A percentile compares a stretch with the other conserved stretches of the same genome.
Conservation (phyloP, 352 stramenopile genomes). For the Globisporangium perplexum region DNA sequence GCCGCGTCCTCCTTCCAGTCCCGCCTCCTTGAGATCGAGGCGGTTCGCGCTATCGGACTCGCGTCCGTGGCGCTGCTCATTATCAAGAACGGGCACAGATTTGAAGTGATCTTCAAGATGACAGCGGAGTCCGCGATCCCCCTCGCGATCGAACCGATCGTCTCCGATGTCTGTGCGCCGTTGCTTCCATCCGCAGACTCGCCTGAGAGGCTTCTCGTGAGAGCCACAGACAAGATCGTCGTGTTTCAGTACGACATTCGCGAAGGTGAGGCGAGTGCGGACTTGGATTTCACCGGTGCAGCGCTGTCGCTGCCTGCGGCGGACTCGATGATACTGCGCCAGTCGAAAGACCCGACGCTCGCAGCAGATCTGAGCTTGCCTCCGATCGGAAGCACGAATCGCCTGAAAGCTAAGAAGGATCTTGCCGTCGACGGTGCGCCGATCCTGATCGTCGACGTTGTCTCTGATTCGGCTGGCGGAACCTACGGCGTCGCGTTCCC, state of each 20-base stretch:
- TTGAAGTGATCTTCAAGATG: slow-evolving; percentile 51
- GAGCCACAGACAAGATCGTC: slow-evolving; percentile 31
- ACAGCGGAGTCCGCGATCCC: slow-evolving; percentile 38
- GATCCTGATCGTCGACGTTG: slow-evolving; percentile 36
- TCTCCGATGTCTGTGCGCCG: slow-evolving; percentile 53
- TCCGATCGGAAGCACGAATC: slow-evolving; percentile 13
- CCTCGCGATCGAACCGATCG: slow-evolving; percentile 21
- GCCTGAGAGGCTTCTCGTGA: slow-evolving; percentile 29
- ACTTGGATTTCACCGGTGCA: slow-evolving; percentile 23
- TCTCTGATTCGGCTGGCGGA: slow-evolving; percentile 32
- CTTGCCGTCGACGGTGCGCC: slow-evolving; percentile 43
- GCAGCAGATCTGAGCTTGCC: slow-evolving; percentile 30
- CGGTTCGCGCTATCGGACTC: slow-evolving; percentile 42
- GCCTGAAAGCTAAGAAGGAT: slow-evolving; percentile 21
- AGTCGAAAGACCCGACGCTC: slow-evolving; percentile 25
- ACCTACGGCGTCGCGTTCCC: slow-evolving; percentile 67
- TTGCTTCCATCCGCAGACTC: slow-evolving; percentile 32
- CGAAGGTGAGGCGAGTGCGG: slow-evolving; percentile 18
- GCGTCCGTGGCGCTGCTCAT: slow-evolving; percentile 30
- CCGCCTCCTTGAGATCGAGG: slow-evolving; percentile 33
- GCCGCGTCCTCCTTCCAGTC: slow-evolving; percentile 36
- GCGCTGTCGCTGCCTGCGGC: slow-evolving; percentile 22
- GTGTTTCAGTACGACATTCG: slow-evolving; percentile 59
- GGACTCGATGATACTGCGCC: slow-evolving; percentile 22
- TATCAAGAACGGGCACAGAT: slow-evolving; percentile 56